These are phyloP conservation scores for Plantago rigida DNA, from an alignment of 305 asterid genomes.

Conservation along the genomic window DNA sequence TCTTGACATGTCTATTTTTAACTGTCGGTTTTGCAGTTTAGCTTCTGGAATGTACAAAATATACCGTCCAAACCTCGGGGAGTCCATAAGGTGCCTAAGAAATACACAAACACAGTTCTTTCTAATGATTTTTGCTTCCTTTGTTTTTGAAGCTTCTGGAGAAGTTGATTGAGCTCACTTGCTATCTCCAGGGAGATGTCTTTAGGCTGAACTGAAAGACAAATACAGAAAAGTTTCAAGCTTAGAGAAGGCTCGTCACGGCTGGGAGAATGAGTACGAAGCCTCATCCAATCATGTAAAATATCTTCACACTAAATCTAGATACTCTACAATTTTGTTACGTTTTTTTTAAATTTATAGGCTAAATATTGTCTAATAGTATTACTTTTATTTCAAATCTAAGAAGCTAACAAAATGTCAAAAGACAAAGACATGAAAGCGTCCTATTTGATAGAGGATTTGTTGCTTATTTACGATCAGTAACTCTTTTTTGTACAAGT, in stretches of 20 bases:
- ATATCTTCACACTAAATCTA: conserved; percentile 1
- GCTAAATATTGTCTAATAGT: not conserved
- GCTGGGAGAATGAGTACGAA: conserved; percentile 85
- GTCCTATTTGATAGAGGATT: too few relatives aligned
- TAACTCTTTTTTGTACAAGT: too few relatives aligned
- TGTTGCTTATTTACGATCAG: too few relatives aligned
- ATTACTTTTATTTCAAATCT: too few relatives aligned
- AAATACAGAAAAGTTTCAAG: conserved; percentile 66
- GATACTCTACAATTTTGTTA: too few relatives aligned
- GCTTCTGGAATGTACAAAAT: conserved; percentile 66
- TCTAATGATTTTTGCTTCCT: conserved; percentile 21
- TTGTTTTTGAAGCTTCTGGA: conserved; percentile 16
- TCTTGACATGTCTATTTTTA: conserved; percentile 17
- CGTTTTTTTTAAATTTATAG: too few relatives aligned
- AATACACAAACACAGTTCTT: conserved; percentile 11
- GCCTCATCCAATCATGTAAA: conserved; percentile 75
- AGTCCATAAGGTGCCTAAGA: conserved; percentile 62
- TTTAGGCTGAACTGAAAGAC: conserved; percentile 62
- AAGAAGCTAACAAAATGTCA: too few relatives aligned
- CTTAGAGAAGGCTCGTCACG: conserved; percentile 55
- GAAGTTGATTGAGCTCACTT: conserved; percentile 25
- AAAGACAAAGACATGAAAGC: too few relatives aligned
- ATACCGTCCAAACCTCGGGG: conserved; percentile 82
- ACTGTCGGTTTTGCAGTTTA: conserved; percentile 46
- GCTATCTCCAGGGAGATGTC: conserved; percentile 79